Evolutionary conservation across 2,329 filamentous ascomycete genomes (phyloP).

Genomic region (Cladosporium sp.): DNA sequence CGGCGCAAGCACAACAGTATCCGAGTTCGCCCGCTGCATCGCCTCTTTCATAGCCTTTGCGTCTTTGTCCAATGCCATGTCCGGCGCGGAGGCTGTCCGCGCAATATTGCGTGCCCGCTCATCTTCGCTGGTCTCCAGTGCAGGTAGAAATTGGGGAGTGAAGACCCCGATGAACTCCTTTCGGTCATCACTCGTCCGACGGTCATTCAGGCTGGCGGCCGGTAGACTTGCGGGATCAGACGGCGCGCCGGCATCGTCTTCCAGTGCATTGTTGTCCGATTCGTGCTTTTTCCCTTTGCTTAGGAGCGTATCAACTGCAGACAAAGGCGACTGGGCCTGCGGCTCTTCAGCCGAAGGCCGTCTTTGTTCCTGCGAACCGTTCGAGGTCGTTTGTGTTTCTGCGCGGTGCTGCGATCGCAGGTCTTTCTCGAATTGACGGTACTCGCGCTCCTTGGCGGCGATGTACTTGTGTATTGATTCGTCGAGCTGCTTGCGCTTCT

Average conservation of each 20-base stretch:
- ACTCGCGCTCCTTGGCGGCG: conserved; percentile 35
- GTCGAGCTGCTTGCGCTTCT: conserved; percentile 34
- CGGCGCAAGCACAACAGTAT: conserved; percentile 24
- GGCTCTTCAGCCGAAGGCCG: conserved; percentile 8
- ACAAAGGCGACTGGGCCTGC: conserved; percentile 15
- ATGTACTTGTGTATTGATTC: conserved; percentile 37
- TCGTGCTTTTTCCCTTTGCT: conserved; percentile 20
- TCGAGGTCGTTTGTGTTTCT: neutral
- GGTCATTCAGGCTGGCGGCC: conserved; percentile 24
- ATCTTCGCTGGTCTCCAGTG: conserved; percentile 25
- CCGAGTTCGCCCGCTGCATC: conserved; percentile 26
- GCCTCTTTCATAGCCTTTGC: conserved; percentile 4
- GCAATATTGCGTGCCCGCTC: conserved; percentile 14
- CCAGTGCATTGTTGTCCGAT: conserved; percentile 13
- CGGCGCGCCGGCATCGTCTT: conserved; percentile 14
- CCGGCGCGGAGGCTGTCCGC: conserved; percentile 26
- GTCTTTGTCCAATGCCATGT: neutral
- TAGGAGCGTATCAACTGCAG: conserved; percentile 23
- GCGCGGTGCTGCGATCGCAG: conserved; percentile 16
- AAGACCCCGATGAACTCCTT: conserved; percentile 35
- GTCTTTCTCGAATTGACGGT: conserved; percentile 33
- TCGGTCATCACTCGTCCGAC: conserved; percentile 23
- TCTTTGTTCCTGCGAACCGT: conserved; percentile 12
- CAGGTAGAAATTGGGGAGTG: conserved; percentile 33
- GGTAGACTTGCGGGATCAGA: neutral